These are phyloP conservation scores for Globisporangium nodosum DNA, from an alignment of 352 stramenopile genomes.

Conservation along the genomic window DNA sequence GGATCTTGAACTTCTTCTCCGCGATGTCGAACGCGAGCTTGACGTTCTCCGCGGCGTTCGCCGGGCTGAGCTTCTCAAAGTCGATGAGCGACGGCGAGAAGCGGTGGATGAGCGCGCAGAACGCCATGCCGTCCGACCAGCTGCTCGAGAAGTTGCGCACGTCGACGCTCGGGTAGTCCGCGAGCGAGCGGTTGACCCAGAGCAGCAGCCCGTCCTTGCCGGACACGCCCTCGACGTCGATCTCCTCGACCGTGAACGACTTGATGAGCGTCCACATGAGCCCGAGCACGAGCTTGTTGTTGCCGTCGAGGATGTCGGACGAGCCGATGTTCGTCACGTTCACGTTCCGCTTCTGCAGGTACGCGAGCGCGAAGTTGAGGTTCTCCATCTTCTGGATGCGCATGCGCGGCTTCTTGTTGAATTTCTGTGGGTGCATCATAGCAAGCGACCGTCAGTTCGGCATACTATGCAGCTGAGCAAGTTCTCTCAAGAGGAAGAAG, in stretches of 20 bases:
- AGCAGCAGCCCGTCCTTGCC: conserved; percentile 88
- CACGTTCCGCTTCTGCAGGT: conserved; percentile 86
- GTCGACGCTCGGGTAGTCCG: conserved; percentile 77
- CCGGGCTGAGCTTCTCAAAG: conserved; percentile 64
- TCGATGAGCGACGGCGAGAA: conserved; percentile 85
- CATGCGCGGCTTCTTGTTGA: conserved; percentile 91
- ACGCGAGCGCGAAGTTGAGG: conserved; percentile 88
- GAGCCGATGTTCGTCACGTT: conserved; percentile 90
- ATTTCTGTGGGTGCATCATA: conserved; percentile 46
- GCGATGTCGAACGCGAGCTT: conserved; percentile 83
- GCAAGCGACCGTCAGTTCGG: no score
- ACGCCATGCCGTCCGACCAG: conserved; percentile 86
- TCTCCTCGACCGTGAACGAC: conserved; percentile 83
- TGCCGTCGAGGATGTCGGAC: conserved; percentile 89
- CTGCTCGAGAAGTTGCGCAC: conserved; percentile 88
- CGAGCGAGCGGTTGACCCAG: conserved; percentile 85
- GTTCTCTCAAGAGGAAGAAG: no score
- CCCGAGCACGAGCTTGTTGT: conserved; percentile 89
- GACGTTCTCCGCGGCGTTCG: conserved; percentile 66
- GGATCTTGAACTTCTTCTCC: conserved; percentile 83
- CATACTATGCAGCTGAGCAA: no score
- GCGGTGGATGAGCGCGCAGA: conserved; percentile 88
- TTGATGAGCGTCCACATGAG: conserved; percentile 93
- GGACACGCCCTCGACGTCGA: conserved; percentile 86
- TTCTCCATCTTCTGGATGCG: conserved; percentile 93